Evolutionary conservation across 306 rosid species (phyloP).

Genomic region (Vigna angularis): DNA sequence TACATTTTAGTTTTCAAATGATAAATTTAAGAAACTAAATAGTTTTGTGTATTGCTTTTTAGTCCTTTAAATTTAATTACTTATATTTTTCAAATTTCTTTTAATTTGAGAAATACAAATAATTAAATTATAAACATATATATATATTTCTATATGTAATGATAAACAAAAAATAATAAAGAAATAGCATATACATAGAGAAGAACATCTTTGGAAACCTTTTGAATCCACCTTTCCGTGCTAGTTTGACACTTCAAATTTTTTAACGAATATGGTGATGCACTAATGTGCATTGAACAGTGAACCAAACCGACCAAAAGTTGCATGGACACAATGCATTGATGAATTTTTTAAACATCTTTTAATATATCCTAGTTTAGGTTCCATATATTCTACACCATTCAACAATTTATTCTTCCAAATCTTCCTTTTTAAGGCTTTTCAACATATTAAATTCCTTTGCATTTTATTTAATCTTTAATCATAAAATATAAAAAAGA

Average conservation of each 20-base stretch:
- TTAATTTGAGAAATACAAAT: too few relatives aligned
- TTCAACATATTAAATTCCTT: not conserved
- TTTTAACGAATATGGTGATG: slow-evolving; percentile 25
- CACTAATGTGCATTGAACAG: not conserved
- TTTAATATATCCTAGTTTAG: slow-evolving; percentile 11
- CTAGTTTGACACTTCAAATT: slow-evolving; percentile 5
- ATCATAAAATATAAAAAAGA: not conserved
- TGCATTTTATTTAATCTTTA: not conserved
- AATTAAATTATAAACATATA: too few relatives aligned
- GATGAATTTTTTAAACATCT: slow-evolving; percentile 3
- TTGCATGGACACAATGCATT: not conserved
- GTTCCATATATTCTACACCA: slow-evolving; percentile 5
- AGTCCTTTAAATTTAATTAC: too few relatives aligned
- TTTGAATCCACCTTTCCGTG: slow-evolving; percentile 4
- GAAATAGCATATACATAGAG: not conserved
- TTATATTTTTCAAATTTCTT: too few relatives aligned
- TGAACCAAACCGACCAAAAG: slow-evolving; percentile 20
- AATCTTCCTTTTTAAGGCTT: slow-evolving; percentile 1
- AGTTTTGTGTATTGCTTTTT: too few relatives aligned
- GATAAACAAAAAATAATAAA: slow-evolving; percentile 33
- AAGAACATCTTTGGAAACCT: slow-evolving; percentile 26
- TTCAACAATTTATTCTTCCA: not conserved
- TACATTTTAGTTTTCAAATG: too few relatives aligned
- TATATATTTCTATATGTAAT: not conserved
- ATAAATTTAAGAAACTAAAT: too few relatives aligned